phyloP scores from a whole-genome alignment of 192 early-diverging fungal species.

The Backusella tuberculispora region DNA sequence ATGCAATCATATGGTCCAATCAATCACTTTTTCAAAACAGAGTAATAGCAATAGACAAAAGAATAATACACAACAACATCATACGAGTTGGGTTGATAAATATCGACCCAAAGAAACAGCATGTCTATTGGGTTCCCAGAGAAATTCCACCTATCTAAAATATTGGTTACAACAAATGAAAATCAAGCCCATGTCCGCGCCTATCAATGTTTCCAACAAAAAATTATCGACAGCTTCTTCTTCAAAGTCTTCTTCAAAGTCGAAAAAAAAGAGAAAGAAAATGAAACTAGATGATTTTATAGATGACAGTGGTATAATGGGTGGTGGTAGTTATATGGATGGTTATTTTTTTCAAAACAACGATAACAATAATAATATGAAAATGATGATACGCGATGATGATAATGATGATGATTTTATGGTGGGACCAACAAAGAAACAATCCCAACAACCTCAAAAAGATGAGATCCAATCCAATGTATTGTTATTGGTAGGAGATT shows the following conservation, averaged over 20 bases:
- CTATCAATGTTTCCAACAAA: not conserved
- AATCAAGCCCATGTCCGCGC: constrained; percentile 26
- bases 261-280: not conserved
- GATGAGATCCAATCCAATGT: constrained; percentile 32
- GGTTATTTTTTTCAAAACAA: too few relatives aligned
- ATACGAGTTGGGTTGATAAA: constrained; percentile 27
- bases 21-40: not conserved
- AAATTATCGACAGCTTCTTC: not conserved
- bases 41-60: not conserved
- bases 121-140: constrained; percentile 12
- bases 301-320: too few relatives aligned
- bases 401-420: constrained; percentile 16
- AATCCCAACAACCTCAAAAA: not conserved
- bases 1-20: not conserved
- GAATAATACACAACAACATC: not conserved
- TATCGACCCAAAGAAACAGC: constrained; percentile 23
- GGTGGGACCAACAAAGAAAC: not conserved
- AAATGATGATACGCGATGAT: not conserved
- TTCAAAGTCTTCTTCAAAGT: not conserved
- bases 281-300: not conserved
- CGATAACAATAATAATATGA: not conserved
- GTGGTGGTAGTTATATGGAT: too few relatives aligned
- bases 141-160: constrained; percentile 15
- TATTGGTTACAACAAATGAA: constrained; percentile 37
- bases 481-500: constrained; percentile 68